Evolutionary conservation across 495 filamentous ascomycete species (phyloP).

Genomic region (Penicillium nucicola): DNA sequence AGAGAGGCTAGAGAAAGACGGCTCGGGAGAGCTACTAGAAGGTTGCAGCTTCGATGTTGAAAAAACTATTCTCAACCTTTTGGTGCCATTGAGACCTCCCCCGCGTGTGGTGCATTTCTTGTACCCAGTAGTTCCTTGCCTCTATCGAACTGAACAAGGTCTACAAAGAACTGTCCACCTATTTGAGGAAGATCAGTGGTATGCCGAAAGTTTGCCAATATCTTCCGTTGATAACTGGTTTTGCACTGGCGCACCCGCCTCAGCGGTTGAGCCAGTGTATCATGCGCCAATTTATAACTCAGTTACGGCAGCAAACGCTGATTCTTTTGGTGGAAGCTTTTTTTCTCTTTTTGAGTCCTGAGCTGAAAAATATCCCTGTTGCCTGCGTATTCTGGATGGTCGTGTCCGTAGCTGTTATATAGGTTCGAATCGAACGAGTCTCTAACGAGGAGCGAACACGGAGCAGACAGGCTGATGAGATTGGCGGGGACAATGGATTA

Average conservation of each 20-base stretch:
- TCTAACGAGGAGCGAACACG: not conserved
- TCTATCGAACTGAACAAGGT: constrained; percentile 71
- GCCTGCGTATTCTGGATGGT: not conserved
- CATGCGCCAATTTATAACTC: not conserved
- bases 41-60: constrained; percentile 94
- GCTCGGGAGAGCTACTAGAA: constrained; percentile 85
- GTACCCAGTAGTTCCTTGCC: constrained; percentile 76
- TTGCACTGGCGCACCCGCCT: too few species aligned
- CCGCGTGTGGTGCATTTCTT: constrained; percentile 92
- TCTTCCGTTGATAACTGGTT: too few species aligned
- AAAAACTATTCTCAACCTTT: constrained; percentile 74
- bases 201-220: too few species aligned
- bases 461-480: too few species aligned
- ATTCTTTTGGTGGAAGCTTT: not conserved
- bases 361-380: not conserved
- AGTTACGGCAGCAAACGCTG: not conserved
- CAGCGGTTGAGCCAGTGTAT: too few species aligned
- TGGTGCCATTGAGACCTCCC: constrained; percentile 86
- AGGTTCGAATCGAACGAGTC: not conserved
- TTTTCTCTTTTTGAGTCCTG: not conserved
- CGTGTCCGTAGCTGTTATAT: too few species aligned
- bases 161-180: not conserved
- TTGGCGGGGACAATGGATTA: too few species aligned
- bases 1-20: constrained; percentile 95
- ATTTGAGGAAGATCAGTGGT: too few species aligned